Base-by-base conservation (phyloP, 2,329 filamentous ascomycete genomes). In the Ophioceras dolichostomum region DNA sequence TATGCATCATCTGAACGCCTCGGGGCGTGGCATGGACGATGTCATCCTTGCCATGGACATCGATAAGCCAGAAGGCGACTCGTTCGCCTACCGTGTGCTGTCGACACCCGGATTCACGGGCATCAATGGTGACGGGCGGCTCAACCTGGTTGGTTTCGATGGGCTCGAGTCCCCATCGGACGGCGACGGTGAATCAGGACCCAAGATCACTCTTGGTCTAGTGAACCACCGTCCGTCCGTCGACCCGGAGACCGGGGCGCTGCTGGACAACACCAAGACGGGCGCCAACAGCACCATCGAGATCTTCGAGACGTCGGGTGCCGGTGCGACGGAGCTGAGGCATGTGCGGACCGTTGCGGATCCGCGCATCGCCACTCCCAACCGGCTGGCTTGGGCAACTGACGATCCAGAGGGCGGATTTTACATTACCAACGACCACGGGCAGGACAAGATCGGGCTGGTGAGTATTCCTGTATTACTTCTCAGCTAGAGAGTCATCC, bases 11-110 rank as follows among this genome's bases (percentile, higher is more conserved):
- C 41, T 52, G 5, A 57, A 59, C 19, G 32, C 32, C 21, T 46
- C 12, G 0, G 54, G 44, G 0, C 53, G 53, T 3, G 54, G 56
- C 1, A 40, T 45, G 3, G 43, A 40, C 13, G 58, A 60, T 39
- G 49, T 52, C 4, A 37, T 61, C 13, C 39, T 58, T 3, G 51
- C 45, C 3, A 17, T 60, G 9, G 46, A 60, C 16, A 46, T 60
- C 13, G 56, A 61, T 35, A 49, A 47, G 24, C 49, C 49, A 2
- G 16, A 26, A 10, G 45, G 38, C 1, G 24, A 38, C 1, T 40
- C 44, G 2, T 49, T 55, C 17, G 36, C 45, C 3, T 33, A 45
- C 13, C 51, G 48, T 2, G 32, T 37, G 1, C 43, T 61, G 10
- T 37, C 41, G 7, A 57, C 49, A 1, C 39, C 46, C 1, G 51